phyloP scores from a whole-genome alignment of 768 basidiomycete genomes.

The Trametes maxima region DNA sequence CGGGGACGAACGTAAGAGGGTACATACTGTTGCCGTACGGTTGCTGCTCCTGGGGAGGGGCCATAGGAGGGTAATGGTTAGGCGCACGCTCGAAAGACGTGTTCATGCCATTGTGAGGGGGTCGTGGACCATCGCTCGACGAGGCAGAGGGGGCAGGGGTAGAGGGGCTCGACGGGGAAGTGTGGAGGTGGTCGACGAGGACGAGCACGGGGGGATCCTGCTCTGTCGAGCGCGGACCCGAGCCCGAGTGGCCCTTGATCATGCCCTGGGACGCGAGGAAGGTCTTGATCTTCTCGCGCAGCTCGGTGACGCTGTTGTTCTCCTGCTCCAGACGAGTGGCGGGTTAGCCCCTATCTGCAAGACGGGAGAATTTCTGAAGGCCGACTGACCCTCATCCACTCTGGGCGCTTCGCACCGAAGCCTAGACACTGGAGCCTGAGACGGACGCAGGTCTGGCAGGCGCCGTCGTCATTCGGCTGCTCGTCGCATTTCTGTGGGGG shows the following conservation, averaged over 20 bases:
- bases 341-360: constrained; percentile 7
- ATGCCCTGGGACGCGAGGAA: constrained; percentile 83
- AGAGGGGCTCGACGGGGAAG: constrained; percentile 43
- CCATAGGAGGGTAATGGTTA: constrained; percentile 31
- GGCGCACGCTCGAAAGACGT: constrained; percentile 38
- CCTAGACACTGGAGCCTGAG: constrained; percentile 84
- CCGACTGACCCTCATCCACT: constrained; percentile 75
- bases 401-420: constrained; percentile 83
- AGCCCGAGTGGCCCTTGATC: constrained; percentile 86
- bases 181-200: constrained; percentile 47
- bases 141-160: constrained; percentile 53
- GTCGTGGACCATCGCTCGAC: constrained; percentile 40
- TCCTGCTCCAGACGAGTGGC: constrained; percentile 48
- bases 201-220: constrained; percentile 59
- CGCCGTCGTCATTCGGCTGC: constrained; percentile 57
- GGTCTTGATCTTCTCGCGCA: constrained; percentile 77
- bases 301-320: constrained; percentile 62
- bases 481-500: constrained; percentile 80
- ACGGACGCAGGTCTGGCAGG: constrained; percentile 76
- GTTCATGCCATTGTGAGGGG: constrained; percentile 31
- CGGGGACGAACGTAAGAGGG: constrained; percentile 23
- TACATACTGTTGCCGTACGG: constrained; percentile 34
- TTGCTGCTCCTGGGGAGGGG: constrained; percentile 24
- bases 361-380: constrained; percentile 9
- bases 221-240: constrained; percentile 59